Evolutionary conservation across 345 rosid genomes (phyloP), one percentile per base, ranked within the genome.

Genomic region (Moringa oleifera): DNA sequence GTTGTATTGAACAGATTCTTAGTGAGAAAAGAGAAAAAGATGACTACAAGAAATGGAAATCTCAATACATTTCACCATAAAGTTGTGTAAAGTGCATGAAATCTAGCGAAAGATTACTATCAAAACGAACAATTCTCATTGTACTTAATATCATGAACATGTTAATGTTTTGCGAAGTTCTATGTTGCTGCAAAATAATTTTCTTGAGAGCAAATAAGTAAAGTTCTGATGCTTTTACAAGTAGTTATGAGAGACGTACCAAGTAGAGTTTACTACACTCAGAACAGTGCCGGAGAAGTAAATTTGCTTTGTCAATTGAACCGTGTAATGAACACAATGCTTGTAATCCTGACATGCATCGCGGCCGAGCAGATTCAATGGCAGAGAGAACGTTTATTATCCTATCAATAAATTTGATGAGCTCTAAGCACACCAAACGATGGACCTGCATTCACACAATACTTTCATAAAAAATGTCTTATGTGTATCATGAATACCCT

Each of bases 221-320:
- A 28, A 28, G 8, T 28, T 28, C 3, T 28, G 33, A 28, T 28
- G 33, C 33, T 28, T 28, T 28, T 8, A 28, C 33, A 3, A 28
- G 33, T 8, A 28, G 5, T 28, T 28, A 28, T 28, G 0, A 20
- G 23, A 25, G 20, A 50, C 23, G 20, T 69, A 81, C 85, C 82
- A 78, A 60, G 51, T 78, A 78, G 55, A 81, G 73, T 71, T 73
- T 75, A 53, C 85, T 81, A 46, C 73, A 65, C 36, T 75, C 79
- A 11, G 75, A 68, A 47, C 85, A 78, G 28, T 59, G 65, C 59
- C 66, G 82, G 66, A 81, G 63, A 23, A 81, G 69, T 45, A 59
- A 70, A 31, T 66, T 68, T 45, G 80, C 73, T 58, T 58, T 71
- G 20, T 78, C 79, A 20, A 73, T n/a, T 53, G 77, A 37, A 12